phyloP scores from a whole-genome alignment of 768 basidiomycete species.

The Hygrocybe coccinea region DNA sequence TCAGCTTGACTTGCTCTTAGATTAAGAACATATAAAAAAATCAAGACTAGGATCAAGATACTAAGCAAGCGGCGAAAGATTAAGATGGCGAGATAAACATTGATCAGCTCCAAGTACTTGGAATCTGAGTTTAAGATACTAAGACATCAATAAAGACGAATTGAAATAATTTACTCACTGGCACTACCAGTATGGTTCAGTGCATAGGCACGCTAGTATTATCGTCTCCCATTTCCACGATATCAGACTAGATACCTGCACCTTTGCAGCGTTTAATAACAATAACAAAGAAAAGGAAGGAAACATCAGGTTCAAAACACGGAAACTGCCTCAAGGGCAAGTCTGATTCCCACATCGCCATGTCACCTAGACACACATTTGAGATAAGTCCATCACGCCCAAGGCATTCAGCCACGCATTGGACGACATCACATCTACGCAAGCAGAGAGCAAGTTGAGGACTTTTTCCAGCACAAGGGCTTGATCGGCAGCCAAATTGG shows the following conservation, averaged over 20 bases:
- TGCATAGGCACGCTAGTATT: slow-evolving; percentile 31
- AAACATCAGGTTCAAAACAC: slow-evolving; percentile 86
- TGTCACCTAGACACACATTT: slow-evolving; percentile 84
- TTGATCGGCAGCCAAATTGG: slow-evolving; percentile 92
- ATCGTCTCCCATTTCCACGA: slow-evolving; percentile 98
- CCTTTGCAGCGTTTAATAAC: slow-evolving; percentile 74
- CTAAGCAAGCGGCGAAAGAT: too few relatives aligned
- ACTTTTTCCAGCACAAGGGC: slow-evolving; percentile 84
- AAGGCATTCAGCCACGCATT: slow-evolving; percentile 93
- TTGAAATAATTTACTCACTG: too few relatives aligned
- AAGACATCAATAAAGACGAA: too few relatives aligned
- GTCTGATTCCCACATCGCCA: slow-evolving; percentile 93
- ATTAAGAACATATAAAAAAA: too few relatives aligned
- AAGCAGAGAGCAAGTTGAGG: slow-evolving; percentile 87
- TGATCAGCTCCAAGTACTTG: too few relatives aligned
- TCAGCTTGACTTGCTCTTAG: too few relatives aligned
- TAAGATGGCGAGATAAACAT: too few relatives aligned
- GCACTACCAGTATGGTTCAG: too few relatives aligned
- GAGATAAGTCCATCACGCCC: slow-evolving; percentile 95
- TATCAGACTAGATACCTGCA: slow-evolving; percentile 79
- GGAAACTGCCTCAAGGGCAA: slow-evolving; percentile 94
- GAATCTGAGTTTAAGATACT: too few relatives aligned
- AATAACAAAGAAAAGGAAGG: slow-evolving; percentile 29
- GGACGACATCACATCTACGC: slow-evolving; percentile 96
- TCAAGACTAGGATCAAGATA: too few relatives aligned